Base-by-base conservation (phyloP, 345 rosid species). In the Carallia pectinifolia region DNA sequence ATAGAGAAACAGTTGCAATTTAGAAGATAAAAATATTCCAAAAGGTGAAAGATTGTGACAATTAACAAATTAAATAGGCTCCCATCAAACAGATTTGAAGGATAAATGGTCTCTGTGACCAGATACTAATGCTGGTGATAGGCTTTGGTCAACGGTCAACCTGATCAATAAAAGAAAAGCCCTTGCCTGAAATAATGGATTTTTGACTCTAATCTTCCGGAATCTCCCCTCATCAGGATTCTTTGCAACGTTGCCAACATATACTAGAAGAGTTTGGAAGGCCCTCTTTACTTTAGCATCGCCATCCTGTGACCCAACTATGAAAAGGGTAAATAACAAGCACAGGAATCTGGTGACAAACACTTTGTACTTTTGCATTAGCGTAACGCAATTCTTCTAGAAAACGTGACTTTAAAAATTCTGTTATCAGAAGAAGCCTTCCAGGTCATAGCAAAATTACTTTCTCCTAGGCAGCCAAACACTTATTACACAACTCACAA, bases 151-250 rank as follows among this genome's bases (percentile, higher is more conserved):
- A 23, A 23, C 23, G 23, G 13, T 48, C 61, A 68, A 53, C 5
- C 40, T 16, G 15, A 58, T 33, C 50, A 44, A 61, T 55, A 58
- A 27, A 67, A 61, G 36, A 52, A 61, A 52, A 61, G 62, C 12
- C 1, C 66, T 70, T 77, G 83, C 89, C 82, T 79, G 88, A 78
- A 93, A 91, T 70, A 77, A 67, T 15, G 81, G 87, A 73, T 93
- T 91, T 27, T 81, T 58, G 7, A 89, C 40, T 47, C 92, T 84
- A 47, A 91, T 91, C 81, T 84, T 88, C 81, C 86, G 85, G 84
- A 78, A 91, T 75, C 84, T 94, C 53, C 91, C 95, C 47, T 69
- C 78, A 18, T 78, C 80, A 33, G 94, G 93, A 61, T 79, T 81
- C 75, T 74, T 87, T 5, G 80, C 82, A 16, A 77, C 85, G 58